phyloP scores from a whole-genome alignment of 805 yeast species.

The Nakazawaea pomicola region DNA sequence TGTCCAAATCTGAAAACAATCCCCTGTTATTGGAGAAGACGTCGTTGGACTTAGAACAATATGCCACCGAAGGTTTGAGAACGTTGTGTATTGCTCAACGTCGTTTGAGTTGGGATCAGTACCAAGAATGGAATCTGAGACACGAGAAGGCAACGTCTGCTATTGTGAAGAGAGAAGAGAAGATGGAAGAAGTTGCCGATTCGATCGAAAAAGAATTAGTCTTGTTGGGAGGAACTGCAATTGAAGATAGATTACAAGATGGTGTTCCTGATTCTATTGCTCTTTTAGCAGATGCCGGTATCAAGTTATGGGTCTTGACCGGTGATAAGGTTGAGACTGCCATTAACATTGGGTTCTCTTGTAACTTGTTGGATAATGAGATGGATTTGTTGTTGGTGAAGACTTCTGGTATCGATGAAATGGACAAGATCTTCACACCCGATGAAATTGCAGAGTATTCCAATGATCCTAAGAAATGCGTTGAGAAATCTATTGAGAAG shows the following conservation, averaged over 20 bases:
- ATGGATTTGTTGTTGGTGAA: slow-evolving; percentile 67
- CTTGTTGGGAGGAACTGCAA: slow-evolving; percentile 75
- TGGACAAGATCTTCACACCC: slow-evolving; percentile 11
- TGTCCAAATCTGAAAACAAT: slow-evolving; percentile 42
- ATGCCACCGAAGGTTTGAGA: slow-evolving; percentile 73
- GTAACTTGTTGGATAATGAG: slow-evolving; percentile 60
- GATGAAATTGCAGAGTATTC: slow-evolving; percentile 2
- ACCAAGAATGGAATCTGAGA: slow-evolving; percentile 48
- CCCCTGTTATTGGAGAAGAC: slow-evolving; percentile 45
- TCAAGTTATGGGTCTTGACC: slow-evolving; percentile 78
- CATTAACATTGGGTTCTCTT: slow-evolving; percentile 75
- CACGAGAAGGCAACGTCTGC: slow-evolving; percentile 56
- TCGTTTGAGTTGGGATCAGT: slow-evolving; percentile 39
- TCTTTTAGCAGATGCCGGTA: slow-evolving; percentile 62
- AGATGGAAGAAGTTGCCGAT: slow-evolving; percentile 48
- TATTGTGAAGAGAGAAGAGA: slow-evolving; percentile 52
- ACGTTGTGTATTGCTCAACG: slow-evolving; percentile 67
- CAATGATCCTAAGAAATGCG: slow-evolving; percentile 7
- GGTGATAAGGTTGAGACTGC: slow-evolving; percentile 85
- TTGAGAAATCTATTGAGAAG: slow-evolving; percentile 36
- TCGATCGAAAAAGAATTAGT: slow-evolving; percentile 54
- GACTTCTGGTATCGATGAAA: slow-evolving; percentile 28
- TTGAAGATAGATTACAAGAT: slow-evolving; percentile 72
- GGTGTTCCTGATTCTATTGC: slow-evolving; percentile 77
- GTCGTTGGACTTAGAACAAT: slow-evolving; percentile 59